Conservation (phyloP, 495 filamentous ascomycete genomes). For the Bacidia rubella region DNA sequence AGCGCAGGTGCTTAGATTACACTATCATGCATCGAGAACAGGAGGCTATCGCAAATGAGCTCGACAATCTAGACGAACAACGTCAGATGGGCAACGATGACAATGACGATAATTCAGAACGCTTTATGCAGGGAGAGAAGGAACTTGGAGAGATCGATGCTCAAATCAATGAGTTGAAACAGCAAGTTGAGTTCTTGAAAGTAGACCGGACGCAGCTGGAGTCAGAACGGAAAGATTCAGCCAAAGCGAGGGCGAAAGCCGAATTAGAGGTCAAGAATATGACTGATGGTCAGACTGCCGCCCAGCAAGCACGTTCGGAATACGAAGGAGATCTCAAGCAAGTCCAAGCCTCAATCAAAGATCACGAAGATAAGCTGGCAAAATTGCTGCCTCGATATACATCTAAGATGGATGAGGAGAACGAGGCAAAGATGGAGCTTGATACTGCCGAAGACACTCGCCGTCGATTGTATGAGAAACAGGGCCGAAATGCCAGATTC, state of each 20-base stretch:
- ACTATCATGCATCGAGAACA: slow-evolving; percentile 87
- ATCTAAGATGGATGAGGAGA: slow-evolving; percentile 58
- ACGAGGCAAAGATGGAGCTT: slow-evolving; percentile 50
- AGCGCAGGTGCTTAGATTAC: slow-evolving; percentile 85
- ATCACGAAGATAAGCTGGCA: slow-evolving; percentile 62
- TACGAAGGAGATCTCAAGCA: slow-evolving; percentile 61
- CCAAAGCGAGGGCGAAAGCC: slow-evolving; percentile 62
- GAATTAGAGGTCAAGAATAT: slow-evolving; percentile 76
- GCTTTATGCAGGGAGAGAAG: slow-evolving; percentile 66
- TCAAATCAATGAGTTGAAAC: slow-evolving; percentile 62
- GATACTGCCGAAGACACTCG: slow-evolving; percentile 61
- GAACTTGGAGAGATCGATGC: slow-evolving; percentile 64
- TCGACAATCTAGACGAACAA: slow-evolving; percentile 73
- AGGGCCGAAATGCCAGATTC: slow-evolving; percentile 80
- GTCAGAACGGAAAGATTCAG: slow-evolving; percentile 71
- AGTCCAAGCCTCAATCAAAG: slow-evolving; percentile 60
- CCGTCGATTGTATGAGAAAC: slow-evolving; percentile 82
- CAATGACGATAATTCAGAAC: slow-evolving; percentile 65
- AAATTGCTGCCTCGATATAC: slow-evolving; percentile 63
- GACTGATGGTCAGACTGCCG: slow-evolving; percentile 64
- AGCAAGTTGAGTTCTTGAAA: slow-evolving; percentile 71
- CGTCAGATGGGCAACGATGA: slow-evolving; percentile 69
- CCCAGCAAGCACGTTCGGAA: slow-evolving; percentile 50
- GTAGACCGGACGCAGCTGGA: slow-evolving; percentile 84
- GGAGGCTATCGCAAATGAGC: slow-evolving; percentile 54